Base-by-base conservation (phyloP, 2,329 filamentous ascomycete genomes). In the Pyrenophora teres region DNA sequence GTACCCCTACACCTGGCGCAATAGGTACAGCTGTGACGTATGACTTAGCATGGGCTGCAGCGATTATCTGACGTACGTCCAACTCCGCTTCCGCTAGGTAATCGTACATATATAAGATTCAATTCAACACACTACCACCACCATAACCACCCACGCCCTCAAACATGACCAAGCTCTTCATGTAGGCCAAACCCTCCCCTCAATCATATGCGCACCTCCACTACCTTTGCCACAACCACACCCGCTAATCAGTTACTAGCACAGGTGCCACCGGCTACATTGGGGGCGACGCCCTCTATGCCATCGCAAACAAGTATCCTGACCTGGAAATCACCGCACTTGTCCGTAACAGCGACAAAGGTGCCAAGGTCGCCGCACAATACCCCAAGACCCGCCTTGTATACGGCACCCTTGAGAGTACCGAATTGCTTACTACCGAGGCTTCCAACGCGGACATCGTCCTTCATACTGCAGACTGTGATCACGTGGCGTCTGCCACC, bases 341-440 rank as follows among this genome's bases (percentile, higher is more conserved):
- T 3, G 79, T 81, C 1, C 75, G 80, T 18, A 78, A 78, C 60
- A 75, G 72, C 39, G 77, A 78, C 56, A 79, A 77, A 62, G 80
- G 77, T 25, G 77, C 77, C 12, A 70, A 69, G 46, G 70, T 82
- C 10, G 76, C 76, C 3, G 65, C 73, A 12, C 67, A 73, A 31
- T 84, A 78, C 51, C 73, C 81, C 3, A 76, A 74, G 5, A 68
- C 81, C 43, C 73, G 73, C 12, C 72, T 83, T n/a, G 78, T 83
- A 1, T 78, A 82, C 49, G 82, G 82, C 21, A 74, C 76, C 40
- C 63, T 71, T 16, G 64, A 68, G 45, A 66, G 57, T 39, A 51
- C 55, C 31, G 63, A 67, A 8, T 52, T 71, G 0, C 58, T 71
- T 41, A 67, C 54, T 13, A 57, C 58, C 9, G 67, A 69, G 44